These are phyloP conservation scores for Bondarzewia mesenterica DNA, from an alignment of 1,284 basidiomycete species.

Conservation along the genomic window DNA sequence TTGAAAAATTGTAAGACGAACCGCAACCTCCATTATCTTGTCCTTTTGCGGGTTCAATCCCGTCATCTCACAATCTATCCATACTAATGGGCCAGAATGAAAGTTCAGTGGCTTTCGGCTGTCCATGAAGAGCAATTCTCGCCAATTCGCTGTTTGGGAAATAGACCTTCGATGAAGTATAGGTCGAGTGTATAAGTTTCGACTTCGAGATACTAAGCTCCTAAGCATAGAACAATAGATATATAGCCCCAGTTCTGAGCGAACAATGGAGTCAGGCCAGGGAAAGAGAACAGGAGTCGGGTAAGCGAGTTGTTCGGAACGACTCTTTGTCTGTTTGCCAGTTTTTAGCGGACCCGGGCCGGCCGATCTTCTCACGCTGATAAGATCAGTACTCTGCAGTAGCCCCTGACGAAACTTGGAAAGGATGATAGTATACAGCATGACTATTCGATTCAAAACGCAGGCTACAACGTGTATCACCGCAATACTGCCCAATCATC, in stretches of 20 bases:
- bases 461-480: constrained; percentile 23
- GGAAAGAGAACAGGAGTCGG: no score
- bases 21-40: constrained; percentile 69
- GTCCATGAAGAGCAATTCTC: not conserved
- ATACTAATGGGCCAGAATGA: constrained; percentile 66
- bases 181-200: not conserved
- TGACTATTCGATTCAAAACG: no score
- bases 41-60: constrained; percentile 56
- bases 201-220: not conserved
- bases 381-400: no score
- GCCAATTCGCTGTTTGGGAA: not conserved
- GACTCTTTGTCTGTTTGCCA: no score
- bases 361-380: no score
- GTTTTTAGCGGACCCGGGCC: no score
- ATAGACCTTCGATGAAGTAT: not conserved
- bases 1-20: not conserved
- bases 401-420: no score
- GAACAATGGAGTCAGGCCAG: no score
- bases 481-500: constrained; percentile 59
- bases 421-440: not conserved
- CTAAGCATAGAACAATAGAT: no score
- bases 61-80: constrained; percentile 91
- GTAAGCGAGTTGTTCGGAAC: no score
- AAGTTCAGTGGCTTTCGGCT: constrained; percentile 16
- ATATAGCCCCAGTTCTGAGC: no score